A percentile compares a stretch with the other conserved stretches of the same genome.
These are phyloP conservation scores for Colletotrichum zoysiae DNA, from an alignment of 2,329 filamentous ascomycete species.

Conservation along the genomic window DNA sequence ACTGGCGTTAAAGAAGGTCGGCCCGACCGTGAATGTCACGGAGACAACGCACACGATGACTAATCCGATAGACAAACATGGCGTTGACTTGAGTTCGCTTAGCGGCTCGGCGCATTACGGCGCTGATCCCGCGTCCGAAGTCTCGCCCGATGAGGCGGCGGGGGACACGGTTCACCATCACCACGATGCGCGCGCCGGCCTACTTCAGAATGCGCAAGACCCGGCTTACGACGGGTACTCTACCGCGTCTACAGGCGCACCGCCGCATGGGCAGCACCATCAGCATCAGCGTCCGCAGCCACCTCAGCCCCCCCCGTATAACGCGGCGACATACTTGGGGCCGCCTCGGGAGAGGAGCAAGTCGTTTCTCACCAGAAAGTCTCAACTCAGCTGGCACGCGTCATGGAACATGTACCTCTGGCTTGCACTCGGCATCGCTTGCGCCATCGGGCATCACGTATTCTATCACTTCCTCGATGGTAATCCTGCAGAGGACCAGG, in stretches of 20 bases:
- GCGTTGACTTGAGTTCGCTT: constrained; percentile 37
- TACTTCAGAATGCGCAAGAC: constrained; percentile 32
- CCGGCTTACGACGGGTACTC: background rate
- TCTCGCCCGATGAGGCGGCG: background rate
- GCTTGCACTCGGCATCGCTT: constrained; percentile 49
- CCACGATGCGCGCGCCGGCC: constrained; percentile 26
- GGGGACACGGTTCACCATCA: background rate
- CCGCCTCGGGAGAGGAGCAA: constrained; percentile 8
- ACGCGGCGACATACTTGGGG: background rate
- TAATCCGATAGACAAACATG: constrained; percentile 34
- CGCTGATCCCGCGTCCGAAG: constrained; percentile 22
- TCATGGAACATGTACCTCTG: constrained; percentile 52
- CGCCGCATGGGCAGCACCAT: constrained; percentile 8
- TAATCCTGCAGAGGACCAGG: constrained; percentile 48
- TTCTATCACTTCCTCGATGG: constrained; percentile 52
- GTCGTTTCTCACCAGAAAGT: constrained; percentile 8
- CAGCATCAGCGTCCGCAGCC: constrained; percentile 3
- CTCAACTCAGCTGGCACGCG: constrained; percentile 49
- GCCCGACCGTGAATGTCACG: constrained; percentile 18
- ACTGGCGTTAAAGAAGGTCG: constrained; percentile 4
- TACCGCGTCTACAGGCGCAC: background rate
- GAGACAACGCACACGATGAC: constrained; percentile 6
- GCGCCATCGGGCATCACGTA: constrained; percentile 51
- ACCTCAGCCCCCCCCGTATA: constrained; percentile 14
- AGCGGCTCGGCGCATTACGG: constrained; percentile 34